phyloP scores from a whole-genome alignment of 2,329 filamentous ascomycete genomes.

The Trichoderma polysporum region DNA sequence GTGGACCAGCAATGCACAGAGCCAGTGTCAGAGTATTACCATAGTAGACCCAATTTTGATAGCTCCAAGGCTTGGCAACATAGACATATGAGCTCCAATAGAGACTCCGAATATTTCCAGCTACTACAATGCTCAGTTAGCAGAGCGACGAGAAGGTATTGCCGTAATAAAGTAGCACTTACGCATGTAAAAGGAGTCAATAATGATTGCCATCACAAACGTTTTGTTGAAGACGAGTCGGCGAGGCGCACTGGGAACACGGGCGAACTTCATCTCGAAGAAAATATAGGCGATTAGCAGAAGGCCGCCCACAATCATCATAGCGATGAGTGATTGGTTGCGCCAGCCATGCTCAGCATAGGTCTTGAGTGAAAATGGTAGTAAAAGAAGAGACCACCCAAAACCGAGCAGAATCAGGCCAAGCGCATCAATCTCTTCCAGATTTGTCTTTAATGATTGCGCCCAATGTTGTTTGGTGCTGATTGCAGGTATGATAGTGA shows the following conservation, averaged over 20 bases:
- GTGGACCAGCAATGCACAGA: conserved; percentile 35
- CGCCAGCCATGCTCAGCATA: conserved; percentile 42
- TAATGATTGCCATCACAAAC: conserved; percentile 33
- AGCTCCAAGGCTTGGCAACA: conserved; percentile 35
- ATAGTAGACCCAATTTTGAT: conserved; percentile 40
- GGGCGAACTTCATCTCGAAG: conserved; percentile 44
- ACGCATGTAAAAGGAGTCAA: conserved; percentile 32
- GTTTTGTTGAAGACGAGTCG: conserved; percentile 33
- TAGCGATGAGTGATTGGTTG: conserved; percentile 43
- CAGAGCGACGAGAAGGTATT: not conserved
- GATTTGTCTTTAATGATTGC: conserved; percentile 37
- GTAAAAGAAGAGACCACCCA: conserved; percentile 59
- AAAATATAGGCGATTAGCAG: conserved; percentile 44
- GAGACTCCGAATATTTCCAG: conserved; percentile 33
- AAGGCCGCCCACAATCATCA: conserved; percentile 41
- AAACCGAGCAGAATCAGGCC: conserved; percentile 48
- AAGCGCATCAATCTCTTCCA: conserved; percentile 38
- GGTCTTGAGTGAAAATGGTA: conserved; percentile 61
- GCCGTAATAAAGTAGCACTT: not conserved
- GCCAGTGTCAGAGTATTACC: conserved; percentile 36
- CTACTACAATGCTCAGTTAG: conserved; percentile 23
- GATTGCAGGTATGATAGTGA: conserved; percentile 21
- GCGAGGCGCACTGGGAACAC: conserved; percentile 28
- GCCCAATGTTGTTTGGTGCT: conserved; percentile 27
- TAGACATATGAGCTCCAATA: conserved; percentile 37